Percentiles rank a stretch among this genome's conserved stretches.
These are phyloP conservation scores for Monsonia emarginata DNA, from an alignment of 441 rosid genomes.

Conservation along the genomic window DNA sequence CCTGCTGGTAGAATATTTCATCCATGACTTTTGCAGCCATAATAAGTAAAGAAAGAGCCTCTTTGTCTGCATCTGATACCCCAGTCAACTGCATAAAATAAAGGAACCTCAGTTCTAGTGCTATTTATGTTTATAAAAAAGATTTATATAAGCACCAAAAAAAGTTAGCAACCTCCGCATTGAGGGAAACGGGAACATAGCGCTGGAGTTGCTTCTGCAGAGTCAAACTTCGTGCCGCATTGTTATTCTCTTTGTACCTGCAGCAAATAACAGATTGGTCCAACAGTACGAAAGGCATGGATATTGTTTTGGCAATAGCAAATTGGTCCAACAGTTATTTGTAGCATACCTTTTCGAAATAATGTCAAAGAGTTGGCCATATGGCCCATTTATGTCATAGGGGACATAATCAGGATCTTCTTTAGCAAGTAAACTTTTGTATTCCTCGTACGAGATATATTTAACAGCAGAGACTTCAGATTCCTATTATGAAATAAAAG, in stretches of 20 bases:
- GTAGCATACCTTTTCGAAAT: slow-evolving; percentile 49
- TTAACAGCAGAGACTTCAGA: slow-evolving; percentile 86
- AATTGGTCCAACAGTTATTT: slow-evolving; percentile 7
- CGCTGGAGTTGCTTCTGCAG: slow-evolving; percentile 66
- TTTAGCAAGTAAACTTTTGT: slow-evolving; percentile 47
- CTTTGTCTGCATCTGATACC: slow-evolving; percentile 54
- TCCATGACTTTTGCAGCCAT: slow-evolving; percentile 76
- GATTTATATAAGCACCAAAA: slow-evolving; percentile 11
- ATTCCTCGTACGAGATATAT: slow-evolving; percentile 53
- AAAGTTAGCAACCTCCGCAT: slow-evolving; percentile 46
- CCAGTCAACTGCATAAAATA: slow-evolving; percentile 52
- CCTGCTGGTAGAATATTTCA: slow-evolving; percentile 80
- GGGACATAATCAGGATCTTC: slow-evolving; percentile 75
- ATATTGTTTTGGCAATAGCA: no score
- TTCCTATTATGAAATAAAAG: slow-evolving; percentile 33
- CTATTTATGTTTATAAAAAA: slow-evolving; percentile 7
- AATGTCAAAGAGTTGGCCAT: slow-evolving; percentile 61
- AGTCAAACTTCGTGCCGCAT: slow-evolving; percentile 38
- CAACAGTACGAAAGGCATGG: no score
- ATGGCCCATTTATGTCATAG: slow-evolving; percentile 54
- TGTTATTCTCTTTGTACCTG: slow-evolving; percentile 55
- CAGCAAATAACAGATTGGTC: slow-evolving; percentile 16
- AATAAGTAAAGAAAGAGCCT: slow-evolving; percentile 51
- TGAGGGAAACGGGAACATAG: slow-evolving; percentile 66
- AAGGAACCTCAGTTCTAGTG: slow-evolving; percentile 11